These are phyloP conservation scores for Gleditsia sinensis DNA, from an alignment of 306 rosid genomes.

Conservation along the genomic window DNA sequence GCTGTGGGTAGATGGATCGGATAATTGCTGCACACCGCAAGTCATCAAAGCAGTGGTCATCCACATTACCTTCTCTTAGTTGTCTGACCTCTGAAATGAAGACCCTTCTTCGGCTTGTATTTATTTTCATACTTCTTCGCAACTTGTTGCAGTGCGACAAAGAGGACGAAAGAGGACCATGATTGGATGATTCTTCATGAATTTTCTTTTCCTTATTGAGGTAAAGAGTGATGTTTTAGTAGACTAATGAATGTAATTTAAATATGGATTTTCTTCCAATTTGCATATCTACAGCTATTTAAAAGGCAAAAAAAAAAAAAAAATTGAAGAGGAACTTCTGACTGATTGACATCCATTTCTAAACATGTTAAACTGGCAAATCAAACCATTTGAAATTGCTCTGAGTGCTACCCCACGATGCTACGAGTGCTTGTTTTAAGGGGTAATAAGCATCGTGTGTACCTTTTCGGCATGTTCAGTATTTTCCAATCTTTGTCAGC, in stretches of 20 bases:
- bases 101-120: not conserved
- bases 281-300: slow-evolving; percentile 4
- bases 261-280: slow-evolving; percentile 8
- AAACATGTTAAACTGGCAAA: no score
- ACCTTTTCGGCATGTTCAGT: no score
- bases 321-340: no score
- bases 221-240: slow-evolving; percentile 2
- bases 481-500: no score
- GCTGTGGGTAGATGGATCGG: slow-evolving; percentile 40
- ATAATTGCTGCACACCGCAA: slow-evolving; percentile 75
- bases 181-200: slow-evolving; percentile 65
- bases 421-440: no score
- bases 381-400: no score
- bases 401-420: no score
- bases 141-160: slow-evolving; percentile 76
- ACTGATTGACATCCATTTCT: no score
- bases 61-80: slow-evolving; percentile 45
- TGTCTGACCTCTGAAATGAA: not conserved
- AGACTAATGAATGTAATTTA: slow-evolving; percentile 7
- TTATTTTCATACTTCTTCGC: not conserved
- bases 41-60: slow-evolving; percentile 92
- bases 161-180: slow-evolving; percentile 93
- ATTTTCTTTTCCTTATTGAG: slow-evolving; percentile 13
- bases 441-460: no score
- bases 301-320: no score